phyloP scores from a whole-genome alignment of 1,284 basidiomycete genomes.

The Ceratobasidium sp. region DNA sequence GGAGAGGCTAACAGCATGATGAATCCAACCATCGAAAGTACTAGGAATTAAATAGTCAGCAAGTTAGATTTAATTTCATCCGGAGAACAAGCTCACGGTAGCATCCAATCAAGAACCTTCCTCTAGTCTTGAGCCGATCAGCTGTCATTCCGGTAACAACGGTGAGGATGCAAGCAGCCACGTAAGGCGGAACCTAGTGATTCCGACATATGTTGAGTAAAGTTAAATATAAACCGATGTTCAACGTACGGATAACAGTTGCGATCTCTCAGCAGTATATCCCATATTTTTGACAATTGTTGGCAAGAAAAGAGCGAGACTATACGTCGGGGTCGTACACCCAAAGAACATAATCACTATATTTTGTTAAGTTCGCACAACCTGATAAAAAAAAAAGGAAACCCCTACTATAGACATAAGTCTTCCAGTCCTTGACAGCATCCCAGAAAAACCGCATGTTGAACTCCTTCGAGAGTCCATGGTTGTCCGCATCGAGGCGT shows the following conservation, averaged over 20 bases:
- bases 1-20: constrained; percentile 52
- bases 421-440: constrained; percentile 67
- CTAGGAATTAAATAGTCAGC: constrained; percentile 40
- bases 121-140: constrained; percentile 44
- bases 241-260: constrained; percentile 41
- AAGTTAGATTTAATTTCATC: neutral
- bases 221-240: neutral
- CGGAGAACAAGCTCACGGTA: constrained; percentile 32
- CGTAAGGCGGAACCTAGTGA: constrained; percentile 41
- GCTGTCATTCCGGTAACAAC: constrained; percentile 52
- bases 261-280: constrained; percentile 57
- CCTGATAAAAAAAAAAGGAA: constrained; percentile 52
- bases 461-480: constrained; percentile 66
- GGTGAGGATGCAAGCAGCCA: constrained; percentile 53
- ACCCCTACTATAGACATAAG: constrained; percentile 66
- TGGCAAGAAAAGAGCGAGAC: constrained; percentile 68
- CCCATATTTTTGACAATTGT: constrained; percentile 65
- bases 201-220: no score
- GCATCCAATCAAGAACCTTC: constrained; percentile 43
- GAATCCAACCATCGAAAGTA: constrained; percentile 53
- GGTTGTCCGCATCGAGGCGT: constrained; percentile 64
- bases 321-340: constrained; percentile 56
- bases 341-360: constrained; percentile 48
- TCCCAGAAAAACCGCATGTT: constrained; percentile 64
- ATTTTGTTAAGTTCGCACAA: neutral